phyloP scores from a whole-genome alignment of 495 filamentous ascomycete species.

The Talaromyces wortmannii region DNA sequence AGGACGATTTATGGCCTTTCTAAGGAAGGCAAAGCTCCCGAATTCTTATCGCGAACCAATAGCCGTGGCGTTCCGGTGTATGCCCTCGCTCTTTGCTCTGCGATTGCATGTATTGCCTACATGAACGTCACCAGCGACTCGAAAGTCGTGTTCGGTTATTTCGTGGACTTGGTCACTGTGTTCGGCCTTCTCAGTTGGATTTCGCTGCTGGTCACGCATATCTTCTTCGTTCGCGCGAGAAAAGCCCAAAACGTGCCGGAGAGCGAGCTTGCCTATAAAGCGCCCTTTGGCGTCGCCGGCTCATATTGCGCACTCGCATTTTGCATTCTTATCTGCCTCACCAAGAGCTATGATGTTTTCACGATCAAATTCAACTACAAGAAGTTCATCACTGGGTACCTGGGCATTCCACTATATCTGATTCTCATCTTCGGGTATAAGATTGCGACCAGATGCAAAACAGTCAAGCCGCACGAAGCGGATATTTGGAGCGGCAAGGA shows the following conservation, averaged over 20 bases:
- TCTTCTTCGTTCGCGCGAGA: constrained; percentile 70
- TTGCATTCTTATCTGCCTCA: constrained; percentile 64
- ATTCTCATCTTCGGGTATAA: constrained; percentile 69
- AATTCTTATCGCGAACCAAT: constrained; percentile 64
- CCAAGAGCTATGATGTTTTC: constrained; percentile 76
- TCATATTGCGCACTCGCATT: constrained; percentile 62
- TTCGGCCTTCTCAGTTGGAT: constrained; percentile 81
- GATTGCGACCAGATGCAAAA: constrained; percentile 41
- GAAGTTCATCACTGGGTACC: constrained; percentile 75
- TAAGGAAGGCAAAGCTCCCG: constrained; percentile 67
- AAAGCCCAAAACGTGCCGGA: constrained; percentile 64
- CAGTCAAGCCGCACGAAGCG: constrained; percentile 48
- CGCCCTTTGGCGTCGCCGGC: constrained; percentile 61
- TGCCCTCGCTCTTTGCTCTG: constrained; percentile 53
- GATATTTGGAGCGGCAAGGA: constrained; percentile 71
- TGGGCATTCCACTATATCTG: constrained; percentile 75
- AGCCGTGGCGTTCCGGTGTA: constrained; percentile 67
- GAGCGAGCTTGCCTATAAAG: constrained; percentile 59
- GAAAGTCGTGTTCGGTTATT: constrained; percentile 69
- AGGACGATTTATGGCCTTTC: constrained; percentile 76
- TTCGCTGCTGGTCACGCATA: constrained; percentile 75
- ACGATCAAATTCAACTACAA: constrained; percentile 55
- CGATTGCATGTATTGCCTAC: constrained; percentile 65
- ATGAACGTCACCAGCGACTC: constrained; percentile 69
- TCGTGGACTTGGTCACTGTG: constrained; percentile 66